Conservation (phyloP, 2,329 filamentous ascomycete species). For the Penicillium sp. region DNA sequence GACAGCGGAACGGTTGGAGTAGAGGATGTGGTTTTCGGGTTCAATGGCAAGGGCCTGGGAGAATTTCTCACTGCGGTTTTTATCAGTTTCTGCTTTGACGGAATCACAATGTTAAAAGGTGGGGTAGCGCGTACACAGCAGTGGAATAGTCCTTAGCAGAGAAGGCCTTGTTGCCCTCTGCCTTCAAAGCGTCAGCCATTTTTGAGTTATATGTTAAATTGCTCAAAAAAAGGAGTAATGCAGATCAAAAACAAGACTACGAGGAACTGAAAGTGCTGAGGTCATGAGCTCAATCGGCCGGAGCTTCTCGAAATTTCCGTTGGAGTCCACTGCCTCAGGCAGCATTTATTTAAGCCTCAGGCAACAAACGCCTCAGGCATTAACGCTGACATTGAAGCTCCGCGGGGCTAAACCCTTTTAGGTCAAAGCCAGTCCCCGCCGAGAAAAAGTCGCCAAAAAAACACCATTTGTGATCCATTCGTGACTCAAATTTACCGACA, state of each 20-base stretch:
- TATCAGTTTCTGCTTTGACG: constrained; percentile 12
- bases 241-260: constrained; percentile 12
- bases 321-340: constrained; percentile 28
- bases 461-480: constrained; percentile 20
- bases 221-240: background rate
- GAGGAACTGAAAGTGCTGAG: constrained; percentile 3
- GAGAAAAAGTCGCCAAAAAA: constrained; percentile 35
- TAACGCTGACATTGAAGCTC: constrained; percentile 6
- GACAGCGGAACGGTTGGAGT: constrained; percentile 88
- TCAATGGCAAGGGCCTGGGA: constrained; percentile 88
- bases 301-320: constrained; percentile 51
- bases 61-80: constrained; percentile 74
- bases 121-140: constrained; percentile 71
- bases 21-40: constrained; percentile 90
- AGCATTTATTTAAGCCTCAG: background rate
- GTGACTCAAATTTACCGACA: constrained; percentile 15
- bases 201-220: constrained; percentile 21
- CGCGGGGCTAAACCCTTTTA: constrained; percentile 21
- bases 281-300: constrained; percentile 25
- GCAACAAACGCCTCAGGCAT: constrained; percentile 8
- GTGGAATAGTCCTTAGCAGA: constrained; percentile 94
- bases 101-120: constrained; percentile 12
- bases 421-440: constrained; percentile 22
- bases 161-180: constrained; percentile 98
- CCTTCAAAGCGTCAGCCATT: constrained; percentile 84